Conservation (phyloP, 306 rosid species). For the Fagus crenata region DNA sequence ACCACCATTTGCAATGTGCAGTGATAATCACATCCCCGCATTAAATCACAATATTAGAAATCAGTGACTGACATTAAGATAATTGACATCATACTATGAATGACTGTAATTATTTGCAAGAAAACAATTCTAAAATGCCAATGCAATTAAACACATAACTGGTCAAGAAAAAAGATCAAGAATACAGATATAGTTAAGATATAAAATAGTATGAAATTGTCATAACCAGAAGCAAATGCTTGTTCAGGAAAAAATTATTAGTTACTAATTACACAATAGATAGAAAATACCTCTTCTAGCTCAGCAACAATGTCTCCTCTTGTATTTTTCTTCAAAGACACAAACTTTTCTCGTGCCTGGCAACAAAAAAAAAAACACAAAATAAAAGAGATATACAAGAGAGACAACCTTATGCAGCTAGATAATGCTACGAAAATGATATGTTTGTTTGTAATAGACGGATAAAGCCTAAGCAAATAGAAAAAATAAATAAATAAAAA, state of each 20-base stretch:
- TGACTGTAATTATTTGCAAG: not conserved
- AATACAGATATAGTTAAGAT: not conserved
- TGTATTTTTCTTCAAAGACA: conserved; percentile 86
- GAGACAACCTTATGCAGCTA: not conserved
- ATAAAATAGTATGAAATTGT: not conserved
- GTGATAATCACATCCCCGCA: not conserved
- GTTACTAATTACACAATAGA: conserved; percentile 30
- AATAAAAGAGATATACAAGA: conserved; percentile 17
- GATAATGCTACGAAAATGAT: too few species aligned
- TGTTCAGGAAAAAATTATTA: not conserved
- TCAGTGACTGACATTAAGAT: not conserved
- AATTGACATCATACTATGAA: not conserved
- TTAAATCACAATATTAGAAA: not conserved
- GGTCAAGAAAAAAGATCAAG: conserved; percentile 6
- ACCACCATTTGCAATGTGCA: not conserved
- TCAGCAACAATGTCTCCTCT: conserved; percentile 81
- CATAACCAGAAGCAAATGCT: not conserved
- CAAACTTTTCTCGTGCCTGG: conserved; percentile 91
- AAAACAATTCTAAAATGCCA: not conserved
- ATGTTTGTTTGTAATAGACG: too few species aligned
- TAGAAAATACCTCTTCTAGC: conserved; percentile 71
- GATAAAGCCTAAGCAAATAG: too few species aligned
- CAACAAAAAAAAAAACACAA: conserved; percentile 23
- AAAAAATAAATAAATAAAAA: too few species aligned
- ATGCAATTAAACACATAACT: not conserved